Percentiles rank a stretch among this genome's conserved stretches.
Evolutionary conservation across 208 protist species (phyloP).

Genomic region (Acanthamoeba castellanii): DNA sequence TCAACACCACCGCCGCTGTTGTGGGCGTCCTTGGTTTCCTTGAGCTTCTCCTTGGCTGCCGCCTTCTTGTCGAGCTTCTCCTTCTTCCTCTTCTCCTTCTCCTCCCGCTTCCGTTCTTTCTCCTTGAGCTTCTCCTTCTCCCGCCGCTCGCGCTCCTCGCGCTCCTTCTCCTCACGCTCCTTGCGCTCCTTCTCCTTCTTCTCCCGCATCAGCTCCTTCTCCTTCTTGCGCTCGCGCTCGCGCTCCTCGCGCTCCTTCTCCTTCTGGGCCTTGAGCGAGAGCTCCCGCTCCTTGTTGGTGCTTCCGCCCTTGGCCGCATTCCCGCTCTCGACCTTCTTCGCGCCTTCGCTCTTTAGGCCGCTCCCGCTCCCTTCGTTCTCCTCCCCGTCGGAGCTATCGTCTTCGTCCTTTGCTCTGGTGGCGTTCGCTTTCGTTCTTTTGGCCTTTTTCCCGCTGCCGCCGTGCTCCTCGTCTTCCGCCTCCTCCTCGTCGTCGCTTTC

Average conservation of each 20-base stretch:
- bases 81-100: constrained; percentile 37
- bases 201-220: neutral
- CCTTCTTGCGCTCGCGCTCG: neutral
- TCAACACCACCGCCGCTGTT: neutral
- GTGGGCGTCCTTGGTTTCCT: neutral
- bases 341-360: neutral
- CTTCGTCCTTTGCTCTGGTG: neutral
- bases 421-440: neutral
- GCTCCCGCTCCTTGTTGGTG: neutral
- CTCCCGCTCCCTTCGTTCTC: neutral
- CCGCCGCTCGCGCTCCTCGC: neutral
- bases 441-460: neutral
- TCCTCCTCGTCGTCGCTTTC: neutral
- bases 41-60: neutral
- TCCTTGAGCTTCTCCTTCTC: constrained; percentile 47
- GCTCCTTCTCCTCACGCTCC: constrained; percentile 30
- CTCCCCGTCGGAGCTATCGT: neutral
- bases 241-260: neutral
- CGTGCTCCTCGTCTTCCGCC: no score
- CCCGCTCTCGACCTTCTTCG: neutral
- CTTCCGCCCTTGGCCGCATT: neutral
- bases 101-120: neutral
- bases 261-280: neutral
- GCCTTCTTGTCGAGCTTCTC: constrained; percentile 28
- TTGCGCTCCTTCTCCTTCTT: constrained; percentile 22